Evolutionary conservation across 108 stramenopile genomes (phyloP).

Genomic region (Cafeteria roenbergensis): DNA sequence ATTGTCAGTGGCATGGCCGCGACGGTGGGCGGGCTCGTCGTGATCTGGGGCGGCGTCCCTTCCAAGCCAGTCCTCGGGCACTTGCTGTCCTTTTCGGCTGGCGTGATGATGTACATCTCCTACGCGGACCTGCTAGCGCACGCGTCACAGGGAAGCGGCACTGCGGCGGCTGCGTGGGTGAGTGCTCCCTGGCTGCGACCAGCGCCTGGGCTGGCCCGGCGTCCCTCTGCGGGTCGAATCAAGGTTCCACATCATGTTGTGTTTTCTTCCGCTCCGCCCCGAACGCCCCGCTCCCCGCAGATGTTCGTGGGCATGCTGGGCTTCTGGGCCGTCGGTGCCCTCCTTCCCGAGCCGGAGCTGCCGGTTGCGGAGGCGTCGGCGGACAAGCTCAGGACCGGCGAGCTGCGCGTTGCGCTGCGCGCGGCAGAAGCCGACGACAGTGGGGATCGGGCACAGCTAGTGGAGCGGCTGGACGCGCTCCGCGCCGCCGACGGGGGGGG

Average conservation of each 20-base stretch:
- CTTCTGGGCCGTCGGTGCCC: not conserved
- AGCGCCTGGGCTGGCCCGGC: no score
- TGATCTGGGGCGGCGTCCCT: not conserved
- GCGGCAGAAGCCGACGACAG: no score
- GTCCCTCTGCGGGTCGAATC: no score
- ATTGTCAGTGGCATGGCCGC: not conserved
- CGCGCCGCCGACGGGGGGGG: no score
- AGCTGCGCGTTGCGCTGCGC: no score
- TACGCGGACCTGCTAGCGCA: slow-evolving; percentile 2
- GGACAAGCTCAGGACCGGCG: no score
- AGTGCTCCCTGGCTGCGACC: not conserved
- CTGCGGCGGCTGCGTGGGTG: not conserved
- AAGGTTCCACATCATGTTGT: no score
- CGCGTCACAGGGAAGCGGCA: not conserved
- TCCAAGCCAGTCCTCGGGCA: not conserved
- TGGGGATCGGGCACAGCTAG: no score
- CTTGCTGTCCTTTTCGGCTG: not conserved
- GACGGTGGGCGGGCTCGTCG: not conserved
- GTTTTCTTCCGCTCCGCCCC: no score
- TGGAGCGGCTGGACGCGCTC: no score
- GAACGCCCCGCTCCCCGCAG: not conserved
- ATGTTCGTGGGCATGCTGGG: not conserved
- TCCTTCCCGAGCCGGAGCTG: slow-evolving; percentile 1
- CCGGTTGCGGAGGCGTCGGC: no score
- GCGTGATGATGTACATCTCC: slow-evolving; percentile 6